Base-by-base conservation (phyloP, 331 rosid species). In the Spiraea crenata region DNA sequence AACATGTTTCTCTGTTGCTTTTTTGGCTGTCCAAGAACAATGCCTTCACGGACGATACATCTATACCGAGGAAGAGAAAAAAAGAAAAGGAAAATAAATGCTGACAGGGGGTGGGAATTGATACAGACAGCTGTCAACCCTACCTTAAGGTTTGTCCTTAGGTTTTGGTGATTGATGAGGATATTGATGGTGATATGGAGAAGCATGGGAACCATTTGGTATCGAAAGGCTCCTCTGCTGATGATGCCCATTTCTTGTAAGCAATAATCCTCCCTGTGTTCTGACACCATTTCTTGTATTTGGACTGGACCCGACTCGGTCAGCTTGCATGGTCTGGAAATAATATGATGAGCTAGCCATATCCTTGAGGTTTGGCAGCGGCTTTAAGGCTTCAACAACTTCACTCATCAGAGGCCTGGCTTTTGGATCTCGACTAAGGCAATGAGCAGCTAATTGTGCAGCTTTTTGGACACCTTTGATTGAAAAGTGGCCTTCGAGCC, bases 261-360 rank as follows among this genome's bases (percentile, higher is more conserved):
- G 79, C 70, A 84, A 79, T 58, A 84, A 79, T 58, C 88, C 90
- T 17, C 82, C 96, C 57, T 77, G 95, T 3, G 79, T 57, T 51
- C 87, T 84, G 17, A 41, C 42, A 35, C 85, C 84, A 19, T 81
- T 88, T 82, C 92, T 76, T 25, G 93, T 70, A 58, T 83, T 86
- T 0, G 96, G 96, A 82, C 95, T 92, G 1, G 90, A 86, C 17
- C 88, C 69, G 6, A 83, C 51, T 7, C 96, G 92, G 67, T 92
- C 98, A 4, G 83, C 83, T 74, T 92, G 88, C 89, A 90, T 85
- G 20, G 98, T 78, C 79, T 92, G 98, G 82, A 90, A 92, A 74
- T 85, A 90, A 67, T 92, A 92, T 4, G 96, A 92, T 40, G 98
- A 90, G 84, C 95, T 89, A 55, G 98, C 98, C 96, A 92, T 92